phyloP scores from a whole-genome alignment of 78 protist species.

The Pelomyxa schiedti region DNA sequence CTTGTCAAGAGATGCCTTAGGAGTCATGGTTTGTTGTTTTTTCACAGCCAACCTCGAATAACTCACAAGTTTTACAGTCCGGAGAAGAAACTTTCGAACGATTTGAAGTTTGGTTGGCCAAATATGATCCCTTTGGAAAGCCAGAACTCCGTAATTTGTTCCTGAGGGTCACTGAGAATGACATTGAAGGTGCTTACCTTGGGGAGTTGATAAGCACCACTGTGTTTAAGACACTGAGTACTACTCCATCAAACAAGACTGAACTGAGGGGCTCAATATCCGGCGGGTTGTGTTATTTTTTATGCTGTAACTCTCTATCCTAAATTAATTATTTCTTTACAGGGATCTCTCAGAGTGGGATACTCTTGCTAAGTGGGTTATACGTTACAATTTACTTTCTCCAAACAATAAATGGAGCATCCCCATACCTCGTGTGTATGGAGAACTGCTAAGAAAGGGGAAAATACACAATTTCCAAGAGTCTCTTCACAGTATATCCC shows the following conservation, averaged over 20 bases:
- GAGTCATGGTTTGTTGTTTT: too few relatives aligned
- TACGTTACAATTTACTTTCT: constrained; percentile 14
- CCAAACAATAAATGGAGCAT: constrained; percentile 47
- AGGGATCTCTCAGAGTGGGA: constrained; percentile 24
- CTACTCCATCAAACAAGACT: constrained; percentile 10
- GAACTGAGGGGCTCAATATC: constrained; percentile 59
- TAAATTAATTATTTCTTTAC: too few relatives aligned
- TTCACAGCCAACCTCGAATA: too few relatives aligned
- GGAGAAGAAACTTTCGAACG: background rate
- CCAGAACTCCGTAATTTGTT: constrained; percentile 33
- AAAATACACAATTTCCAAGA: too few relatives aligned
- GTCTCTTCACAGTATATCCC: too few relatives aligned
- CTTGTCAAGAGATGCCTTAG: too few relatives aligned
- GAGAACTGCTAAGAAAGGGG: too few relatives aligned
- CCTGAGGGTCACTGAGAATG: constrained; percentile 64
- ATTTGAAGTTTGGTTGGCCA: constrained; percentile 50
- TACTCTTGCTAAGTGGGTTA: constrained; percentile 37
- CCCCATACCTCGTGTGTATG: constrained; percentile 66
- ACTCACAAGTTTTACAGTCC: too few relatives aligned
- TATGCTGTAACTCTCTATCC: too few relatives aligned
- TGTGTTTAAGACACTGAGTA: background rate
- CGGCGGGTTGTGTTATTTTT: too few relatives aligned
- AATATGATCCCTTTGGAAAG: constrained; percentile 19
- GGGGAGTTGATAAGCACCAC: background rate
- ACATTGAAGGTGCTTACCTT: constrained; percentile 17